Percentiles rank a stretch among this genome's conserved stretches.
phyloP scores from a whole-genome alignment of 2,329 filamentous ascomycete species.

The Microsporum canis region DNA sequence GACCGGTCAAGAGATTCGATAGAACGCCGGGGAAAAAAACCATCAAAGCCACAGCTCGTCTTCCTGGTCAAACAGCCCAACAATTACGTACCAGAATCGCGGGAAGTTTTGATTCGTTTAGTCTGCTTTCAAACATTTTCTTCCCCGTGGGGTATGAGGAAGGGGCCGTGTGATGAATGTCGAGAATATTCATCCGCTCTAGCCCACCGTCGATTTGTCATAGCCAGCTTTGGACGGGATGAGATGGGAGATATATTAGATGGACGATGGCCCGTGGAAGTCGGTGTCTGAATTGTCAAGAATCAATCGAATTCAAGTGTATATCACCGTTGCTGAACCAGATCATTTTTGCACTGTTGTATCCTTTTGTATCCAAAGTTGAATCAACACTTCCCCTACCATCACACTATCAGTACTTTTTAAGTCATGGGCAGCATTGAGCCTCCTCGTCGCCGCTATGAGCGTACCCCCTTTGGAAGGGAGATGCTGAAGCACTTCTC shows the following conservation, averaged over 20 bases:
- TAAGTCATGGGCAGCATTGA: neutral
- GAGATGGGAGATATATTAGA: no score
- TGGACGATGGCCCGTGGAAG: no score
- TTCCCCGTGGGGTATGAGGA: neutral
- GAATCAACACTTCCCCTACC: neutral
- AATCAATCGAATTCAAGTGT: no score
- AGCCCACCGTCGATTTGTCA: neutral
- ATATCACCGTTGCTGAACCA: no score
- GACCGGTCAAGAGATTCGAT: neutral
- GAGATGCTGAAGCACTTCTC: conserved; percentile 54
- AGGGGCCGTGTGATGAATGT: neutral
- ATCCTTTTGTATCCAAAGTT: neutral
- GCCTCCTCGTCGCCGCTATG: neutral
- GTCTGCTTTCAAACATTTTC: neutral
- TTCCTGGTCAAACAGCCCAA: neutral
- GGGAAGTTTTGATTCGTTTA: neutral
- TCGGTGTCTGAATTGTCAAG: no score
- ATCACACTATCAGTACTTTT: neutral
- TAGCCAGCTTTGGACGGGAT: neutral
- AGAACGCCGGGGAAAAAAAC: neutral
- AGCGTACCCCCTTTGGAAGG: conserved; percentile 28
- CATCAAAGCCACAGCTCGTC: neutral
- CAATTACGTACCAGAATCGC: neutral
- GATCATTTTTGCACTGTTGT: neutral
- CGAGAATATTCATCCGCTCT: neutral